A percentile compares a stretch with the other conserved stretches of the same genome.
phyloP scores from a whole-genome alignment of 1,139 yeast species.

The Yamadazyma triangularis region DNA sequence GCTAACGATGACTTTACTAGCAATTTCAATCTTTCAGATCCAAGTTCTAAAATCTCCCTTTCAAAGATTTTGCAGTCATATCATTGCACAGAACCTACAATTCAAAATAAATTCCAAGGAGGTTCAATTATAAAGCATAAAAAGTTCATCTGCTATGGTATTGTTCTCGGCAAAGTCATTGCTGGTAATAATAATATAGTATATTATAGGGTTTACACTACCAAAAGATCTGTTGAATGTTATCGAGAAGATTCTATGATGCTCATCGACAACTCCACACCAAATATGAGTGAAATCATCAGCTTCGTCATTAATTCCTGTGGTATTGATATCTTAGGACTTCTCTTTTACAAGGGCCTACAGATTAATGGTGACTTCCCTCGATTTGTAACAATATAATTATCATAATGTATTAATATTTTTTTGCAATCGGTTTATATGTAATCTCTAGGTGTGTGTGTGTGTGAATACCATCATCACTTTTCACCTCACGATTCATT shows the following conservation, averaged over 20 bases:
- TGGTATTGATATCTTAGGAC: slow-evolving; percentile 10
- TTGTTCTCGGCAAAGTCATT: slow-evolving; percentile 11
- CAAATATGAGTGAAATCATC: slow-evolving; percentile 3
- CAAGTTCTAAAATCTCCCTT: slow-evolving; percentile 8
- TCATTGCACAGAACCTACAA: slow-evolving; percentile 2
- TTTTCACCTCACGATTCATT: too few relatives aligned
- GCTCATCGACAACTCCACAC: slow-evolving; percentile 2
- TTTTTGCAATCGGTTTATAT: too few relatives aligned
- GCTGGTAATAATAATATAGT: slow-evolving; percentile 1
- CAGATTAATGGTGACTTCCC: background rate
- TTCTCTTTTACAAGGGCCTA: slow-evolving; percentile 4
- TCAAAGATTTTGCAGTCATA: slow-evolving; percentile 3
- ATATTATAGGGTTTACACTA: slow-evolving; percentile 12
- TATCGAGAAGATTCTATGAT: slow-evolving; percentile 8
- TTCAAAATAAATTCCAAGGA: slow-evolving; percentile 1
- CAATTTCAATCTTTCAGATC: slow-evolving; percentile 7
- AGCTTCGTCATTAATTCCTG: slow-evolving; percentile 8
- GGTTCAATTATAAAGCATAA: slow-evolving; percentile 15
- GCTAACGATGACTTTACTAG: slow-evolving; percentile 1
- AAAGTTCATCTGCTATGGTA: slow-evolving; percentile 12
- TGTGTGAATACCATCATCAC: too few relatives aligned
- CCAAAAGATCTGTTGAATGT: slow-evolving; percentile 10
- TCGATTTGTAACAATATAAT: slow-evolving; percentile 2
- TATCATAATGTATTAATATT: too few relatives aligned
- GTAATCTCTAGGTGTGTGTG: too few relatives aligned